A percentile compares a stretch with the other conserved stretches of the same genome.
phyloP scores from a whole-genome alignment of 768 basidiomycete genomes.

The Hygrophorus pudorinus region DNA sequence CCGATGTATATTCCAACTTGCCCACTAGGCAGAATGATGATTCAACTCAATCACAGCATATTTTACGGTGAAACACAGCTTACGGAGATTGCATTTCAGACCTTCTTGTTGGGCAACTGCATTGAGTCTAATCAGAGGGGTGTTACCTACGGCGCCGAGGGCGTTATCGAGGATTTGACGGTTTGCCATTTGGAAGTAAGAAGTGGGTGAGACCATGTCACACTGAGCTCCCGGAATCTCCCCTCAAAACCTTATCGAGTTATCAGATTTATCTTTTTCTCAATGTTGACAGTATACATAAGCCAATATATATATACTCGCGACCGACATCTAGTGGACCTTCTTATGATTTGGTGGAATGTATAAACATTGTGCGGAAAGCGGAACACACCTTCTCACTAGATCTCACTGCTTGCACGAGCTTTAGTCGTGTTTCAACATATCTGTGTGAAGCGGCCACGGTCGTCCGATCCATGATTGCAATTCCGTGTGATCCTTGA shows the following conservation, averaged over 20 bases:
- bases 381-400: too few relatives aligned
- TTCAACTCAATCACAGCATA: not conserved
- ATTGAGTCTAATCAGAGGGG: conserved; percentile 82
- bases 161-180: conserved; percentile 62
- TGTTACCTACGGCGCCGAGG: conserved; percentile 81
- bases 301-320: too few relatives aligned
- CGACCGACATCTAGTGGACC: too few relatives aligned
- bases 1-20: conserved; percentile 84
- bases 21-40: conserved; percentile 42
- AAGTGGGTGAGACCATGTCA: too few relatives aligned
- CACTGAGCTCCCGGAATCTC: too few relatives aligned
- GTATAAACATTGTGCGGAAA: too few relatives aligned
- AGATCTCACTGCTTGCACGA: too few relatives aligned
- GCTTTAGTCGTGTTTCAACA: conserved; percentile 18
- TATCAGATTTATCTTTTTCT: too few relatives aligned
- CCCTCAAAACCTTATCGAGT: too few relatives aligned
- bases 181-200: not conserved
- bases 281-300: too few relatives aligned
- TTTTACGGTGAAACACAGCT: conserved; percentile 20
- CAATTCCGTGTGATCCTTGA: conserved; percentile 53
- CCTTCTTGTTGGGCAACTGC: conserved; percentile 65
- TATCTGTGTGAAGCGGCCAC: conserved; percentile 42
- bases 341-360: too few relatives aligned
- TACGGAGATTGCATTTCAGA: conserved; percentile 83
- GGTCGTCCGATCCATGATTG: conserved; percentile 57